Evolutionary conservation across 1,284 basidiomycete species (phyloP), one percentile per base, ranked within the genome.

Genomic region (Bondarzewia mesenterica): DNA sequence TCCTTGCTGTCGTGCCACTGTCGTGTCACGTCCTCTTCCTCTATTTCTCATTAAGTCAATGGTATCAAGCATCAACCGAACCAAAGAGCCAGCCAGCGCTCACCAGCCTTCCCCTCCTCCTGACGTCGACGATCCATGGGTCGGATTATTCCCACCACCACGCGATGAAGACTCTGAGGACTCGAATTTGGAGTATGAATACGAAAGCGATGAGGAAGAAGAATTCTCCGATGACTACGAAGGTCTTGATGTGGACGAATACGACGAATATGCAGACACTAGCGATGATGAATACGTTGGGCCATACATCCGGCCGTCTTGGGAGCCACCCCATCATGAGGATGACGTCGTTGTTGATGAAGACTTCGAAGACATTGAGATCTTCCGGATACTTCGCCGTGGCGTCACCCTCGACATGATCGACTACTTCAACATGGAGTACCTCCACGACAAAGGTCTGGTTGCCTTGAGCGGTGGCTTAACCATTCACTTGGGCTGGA

Each of bases 1-100:
- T 56, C 85, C 85, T 0, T 80, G 77, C 50, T 88, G 85, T 59
- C 77, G 85, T 38, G 63, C 80, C 10, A 57, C 57, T 6, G 69
- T 88, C n/a, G 64, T 61, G 27, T 68, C 69, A 37, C 74, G 82
- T 26, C 85, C 85, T 4, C 74, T 79, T 20, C 83, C 81, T 1
- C 63, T 84, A 15, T 88, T 84, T 57, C 60, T 85, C 54, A 69
- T 88, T 44, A 86, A 85, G 62, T 69, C 72, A 15, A 68, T 86
- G 27, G 69, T 73, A 0, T 61, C 69, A 10, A 67, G 74, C 2
- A 57, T 86, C 23, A 60, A 63, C 29, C 78, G 76, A 51, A 63
- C 63, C 29, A 75, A 71, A 41, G 54, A 53, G 5, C 49, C 61
- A 12, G 55, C 56, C 36, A 58, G 61, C 38, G 46, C 53, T 10